Percentiles rank a stretch among this genome's conserved stretches.
Conservation (phyloP, 2,329 filamentous ascomycete species). For the Fusarium sp. region DNA sequence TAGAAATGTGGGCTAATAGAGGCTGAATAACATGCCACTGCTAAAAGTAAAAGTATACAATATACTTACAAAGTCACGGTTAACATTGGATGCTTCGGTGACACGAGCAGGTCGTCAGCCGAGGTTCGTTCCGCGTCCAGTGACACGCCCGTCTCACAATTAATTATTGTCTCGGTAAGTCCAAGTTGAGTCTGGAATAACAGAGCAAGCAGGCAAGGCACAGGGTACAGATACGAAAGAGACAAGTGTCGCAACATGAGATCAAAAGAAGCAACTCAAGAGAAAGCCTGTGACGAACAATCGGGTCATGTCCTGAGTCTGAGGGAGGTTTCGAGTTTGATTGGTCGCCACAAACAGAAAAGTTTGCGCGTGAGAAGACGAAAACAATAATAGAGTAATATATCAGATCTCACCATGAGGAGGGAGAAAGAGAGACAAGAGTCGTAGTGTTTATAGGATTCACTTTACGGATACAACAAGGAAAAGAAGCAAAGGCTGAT, state of each 20-base stretch:
- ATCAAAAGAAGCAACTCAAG: slow-evolving; percentile 21
- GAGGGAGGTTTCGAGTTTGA: too few species aligned
- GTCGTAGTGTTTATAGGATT: neutral
- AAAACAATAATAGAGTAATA: slow-evolving; percentile 2
- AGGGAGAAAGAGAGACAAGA: slow-evolving; percentile 6
- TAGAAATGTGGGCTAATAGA: slow-evolving; percentile 26
- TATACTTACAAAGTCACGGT: neutral
- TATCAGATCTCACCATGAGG: slow-evolving; percentile 22
- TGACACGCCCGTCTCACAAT: slow-evolving; percentile 10
- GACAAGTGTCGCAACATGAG: slow-evolving; percentile 6
- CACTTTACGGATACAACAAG: neutral
- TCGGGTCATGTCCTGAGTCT: too few species aligned
- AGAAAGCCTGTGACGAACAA: slow-evolving; percentile 2
- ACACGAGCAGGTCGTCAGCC: slow-evolving; percentile 26
- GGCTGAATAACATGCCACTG: slow-evolving; percentile 34
- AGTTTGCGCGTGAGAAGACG: neutral
- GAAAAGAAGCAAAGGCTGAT: slow-evolving; percentile 22
- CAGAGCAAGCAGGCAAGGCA: neutral
- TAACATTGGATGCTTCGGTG: slow-evolving; percentile 8
- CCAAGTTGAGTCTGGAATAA: neutral
- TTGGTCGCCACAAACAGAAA: neutral
- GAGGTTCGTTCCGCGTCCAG: slow-evolving; percentile 26
- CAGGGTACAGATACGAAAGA: slow-evolving; percentile 16
- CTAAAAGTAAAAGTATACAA: neutral
- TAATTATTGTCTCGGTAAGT: slow-evolving; percentile 21